phyloP scores from a whole-genome alignment of 352 stramenopile genomes.

The Saprolegnia parasitica region DNA sequence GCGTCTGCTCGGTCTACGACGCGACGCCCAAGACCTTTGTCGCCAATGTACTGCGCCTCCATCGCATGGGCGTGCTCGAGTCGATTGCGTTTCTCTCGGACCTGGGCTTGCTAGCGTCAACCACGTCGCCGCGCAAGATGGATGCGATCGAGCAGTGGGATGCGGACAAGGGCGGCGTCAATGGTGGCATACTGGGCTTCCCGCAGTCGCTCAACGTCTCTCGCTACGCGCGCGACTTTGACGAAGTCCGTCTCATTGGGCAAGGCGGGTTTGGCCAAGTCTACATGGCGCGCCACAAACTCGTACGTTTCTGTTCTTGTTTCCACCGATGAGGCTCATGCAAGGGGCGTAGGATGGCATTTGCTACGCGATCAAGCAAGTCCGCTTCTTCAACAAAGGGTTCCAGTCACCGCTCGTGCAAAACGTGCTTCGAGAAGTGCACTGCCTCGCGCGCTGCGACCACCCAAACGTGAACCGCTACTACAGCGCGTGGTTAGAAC shows the following conservation, averaged over 20 bases:
- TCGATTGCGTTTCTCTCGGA: slow-evolving; percentile 40
- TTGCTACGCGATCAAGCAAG: slow-evolving; percentile 31
- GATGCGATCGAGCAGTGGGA: slow-evolving; percentile 27
- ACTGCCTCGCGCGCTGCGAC: slow-evolving; percentile 28
- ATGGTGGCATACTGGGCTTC: slow-evolving; percentile 4
- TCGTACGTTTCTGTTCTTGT: slow-evolving; percentile 8
- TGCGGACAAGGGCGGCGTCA: not conserved
- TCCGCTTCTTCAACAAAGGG: slow-evolving; percentile 29
- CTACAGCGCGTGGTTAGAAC: slow-evolving; percentile 28
- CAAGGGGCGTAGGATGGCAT: slow-evolving; percentile 15
- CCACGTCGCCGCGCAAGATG: not conserved
- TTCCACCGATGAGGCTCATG: not conserved
- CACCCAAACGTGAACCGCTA: slow-evolving; percentile 30
- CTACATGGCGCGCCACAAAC: slow-evolving; percentile 27
- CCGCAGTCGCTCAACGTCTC: slow-evolving; percentile 29
- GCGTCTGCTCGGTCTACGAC: slow-evolving; percentile 29
- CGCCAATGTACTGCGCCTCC: slow-evolving; percentile 25
- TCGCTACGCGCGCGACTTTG: slow-evolving; percentile 28
- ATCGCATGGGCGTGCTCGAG: slow-evolving; percentile 29
- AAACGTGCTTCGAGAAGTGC: slow-evolving; percentile 29
- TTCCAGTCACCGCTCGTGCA: slow-evolving; percentile 28
- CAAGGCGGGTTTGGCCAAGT: slow-evolving; percentile 30
- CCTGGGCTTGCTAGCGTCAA: slow-evolving; percentile 35
- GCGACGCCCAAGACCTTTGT: slow-evolving; percentile 31
- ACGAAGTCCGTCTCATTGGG: slow-evolving; percentile 26